Evolutionary conservation across 306 rosid genomes (phyloP).

Genomic region (Crataegus laevigata): DNA sequence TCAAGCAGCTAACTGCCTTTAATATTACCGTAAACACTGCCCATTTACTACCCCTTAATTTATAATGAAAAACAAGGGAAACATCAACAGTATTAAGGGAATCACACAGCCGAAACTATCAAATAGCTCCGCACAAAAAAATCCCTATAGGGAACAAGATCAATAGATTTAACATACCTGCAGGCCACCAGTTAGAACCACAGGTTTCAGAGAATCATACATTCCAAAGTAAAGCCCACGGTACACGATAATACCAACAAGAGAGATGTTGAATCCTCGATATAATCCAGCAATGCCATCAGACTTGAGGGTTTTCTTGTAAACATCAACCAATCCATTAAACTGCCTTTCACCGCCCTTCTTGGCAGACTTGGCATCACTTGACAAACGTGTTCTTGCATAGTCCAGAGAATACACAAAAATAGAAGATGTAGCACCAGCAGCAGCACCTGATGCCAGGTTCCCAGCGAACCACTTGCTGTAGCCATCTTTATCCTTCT

Average conservation of each 20-base stretch:
- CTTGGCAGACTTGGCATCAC: conserved; percentile 70
- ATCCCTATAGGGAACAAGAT: not conserved
- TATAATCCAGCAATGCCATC: conserved; percentile 87
- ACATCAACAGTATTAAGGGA: not conserved
- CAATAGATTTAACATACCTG: conserved; percentile 41
- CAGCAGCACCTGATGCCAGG: conserved; percentile 85
- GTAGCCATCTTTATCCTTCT: conserved; percentile 79
- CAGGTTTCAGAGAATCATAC: conserved; percentile 88
- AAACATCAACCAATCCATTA: conserved; percentile 76
- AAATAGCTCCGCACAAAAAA: not conserved
- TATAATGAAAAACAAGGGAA: not conserved
- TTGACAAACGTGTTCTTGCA: conserved; percentile 81
- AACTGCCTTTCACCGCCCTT: conserved; percentile 92
- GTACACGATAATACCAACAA: conserved; percentile 79
- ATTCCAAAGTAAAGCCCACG: conserved; percentile 92
- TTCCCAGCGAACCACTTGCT: conserved; percentile 97
- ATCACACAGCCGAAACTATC: not conserved
- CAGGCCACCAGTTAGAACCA: conserved; percentile 56
- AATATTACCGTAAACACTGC: not conserved
- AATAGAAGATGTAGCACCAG: conserved; percentile 77
- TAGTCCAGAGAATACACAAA: conserved; percentile 78
- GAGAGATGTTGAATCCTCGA: conserved; percentile 76
- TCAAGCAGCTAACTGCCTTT: not conserved
- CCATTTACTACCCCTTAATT: not conserved
- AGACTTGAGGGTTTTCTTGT: conserved; percentile 61